These are phyloP conservation scores for Wickerhamomyces ciferrii DNA, from an alignment of 805 yeast genomes.

Conservation along the genomic window DNA sequence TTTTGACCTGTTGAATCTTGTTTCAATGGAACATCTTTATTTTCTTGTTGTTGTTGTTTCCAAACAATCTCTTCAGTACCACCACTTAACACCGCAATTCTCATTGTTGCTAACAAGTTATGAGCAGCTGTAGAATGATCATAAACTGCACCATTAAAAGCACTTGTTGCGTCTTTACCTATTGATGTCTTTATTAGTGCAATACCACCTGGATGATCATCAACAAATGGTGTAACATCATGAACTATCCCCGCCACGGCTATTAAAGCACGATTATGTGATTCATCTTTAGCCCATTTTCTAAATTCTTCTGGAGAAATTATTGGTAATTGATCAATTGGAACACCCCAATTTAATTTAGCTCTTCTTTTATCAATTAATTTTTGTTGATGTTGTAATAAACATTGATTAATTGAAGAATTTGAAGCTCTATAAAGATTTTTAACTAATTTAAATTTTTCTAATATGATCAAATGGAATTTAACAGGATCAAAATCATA, in stretches of 20 bases:
- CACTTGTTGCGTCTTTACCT: conserved; percentile 92
- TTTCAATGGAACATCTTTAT: conserved; percentile 55
- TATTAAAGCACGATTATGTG: conserved; percentile 58
- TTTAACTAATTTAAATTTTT: conserved; percentile 52
- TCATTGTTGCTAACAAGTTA: conserved; percentile 86
- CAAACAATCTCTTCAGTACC: conserved; percentile 81
- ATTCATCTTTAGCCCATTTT: conserved; percentile 29
- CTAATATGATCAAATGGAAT: conserved; percentile 49
- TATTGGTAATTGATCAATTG: conserved; percentile 80
- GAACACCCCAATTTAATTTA: conserved; percentile 89
- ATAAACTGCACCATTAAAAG: conserved; percentile 93
- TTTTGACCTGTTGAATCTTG: conserved; percentile 47
- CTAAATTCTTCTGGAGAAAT: conserved; percentile 49
- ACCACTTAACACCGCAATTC: conserved; percentile 80
- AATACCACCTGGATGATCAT: conserved; percentile 92
- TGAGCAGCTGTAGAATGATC: conserved; percentile 91
- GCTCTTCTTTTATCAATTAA: conserved; percentile 71
- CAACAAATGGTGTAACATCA: conserved; percentile 86
- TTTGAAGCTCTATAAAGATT: conserved; percentile 42
- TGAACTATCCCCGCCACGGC: conserved; percentile 90
- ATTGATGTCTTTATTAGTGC: conserved; percentile 74
- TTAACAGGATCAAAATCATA: conserved; percentile 86
- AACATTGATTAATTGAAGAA: conserved; percentile 56
- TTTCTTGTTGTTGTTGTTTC: conserved; percentile 66
- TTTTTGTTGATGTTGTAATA: conserved; percentile 80